Evolutionary conservation across 768 basidiomycete species (phyloP), one percentile per base, ranked within the genome.

Genomic region (Amanita inopinata): DNA sequence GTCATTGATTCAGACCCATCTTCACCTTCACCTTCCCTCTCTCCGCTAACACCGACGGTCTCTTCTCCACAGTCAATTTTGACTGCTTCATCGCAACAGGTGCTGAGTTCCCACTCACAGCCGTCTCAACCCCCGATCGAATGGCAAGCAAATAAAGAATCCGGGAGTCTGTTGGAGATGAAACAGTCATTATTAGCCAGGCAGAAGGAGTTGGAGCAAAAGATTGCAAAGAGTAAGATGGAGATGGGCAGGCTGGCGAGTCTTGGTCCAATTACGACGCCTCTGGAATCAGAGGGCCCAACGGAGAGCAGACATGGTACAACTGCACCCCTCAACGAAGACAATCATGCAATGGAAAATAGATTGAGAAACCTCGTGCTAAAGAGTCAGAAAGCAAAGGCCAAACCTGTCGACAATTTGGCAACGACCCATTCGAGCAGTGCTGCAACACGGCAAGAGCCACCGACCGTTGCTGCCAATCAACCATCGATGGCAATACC

Each of bases 121-220:
- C n/a, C n/a, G n/a, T n/a, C n/a, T n/a, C n/a, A n/a, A n/a, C n/a
- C n/a, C n/a, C n/a, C n/a, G n/a, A n/a, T n/a, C n/a, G n/a, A n/a
- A n/a, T n/a, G n/a, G n/a, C n/a, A n/a, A n/a, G n/a, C n/a, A n/a
- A n/a, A n/a, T n/a, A n/a, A n/a, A n/a, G n/a, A n/a, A n/a, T n/a
- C 67, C 2, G 63, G 57, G 33, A 59, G 56, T 11, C 64, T 67
- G n/a, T 65, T 57, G 39, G 63, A 53, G 41, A 54, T 56, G 17
- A 68, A 66, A 47, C 60, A 61, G 9, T 59, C 63, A 12, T 56
- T 70, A 11, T 30, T 65, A 20, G 66, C 63, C 5, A 56, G 64
- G 46, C 65, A 69, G 40, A 70, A 62, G 55, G 70, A 71, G 25
- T 51, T 71, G 20, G 68, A 72, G 49, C 65, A 68, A 43, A 56